These are phyloP conservation scores for Zygoascus bituminiphila DNA, from an alignment of 805 yeast species.

Conservation along the genomic window DNA sequence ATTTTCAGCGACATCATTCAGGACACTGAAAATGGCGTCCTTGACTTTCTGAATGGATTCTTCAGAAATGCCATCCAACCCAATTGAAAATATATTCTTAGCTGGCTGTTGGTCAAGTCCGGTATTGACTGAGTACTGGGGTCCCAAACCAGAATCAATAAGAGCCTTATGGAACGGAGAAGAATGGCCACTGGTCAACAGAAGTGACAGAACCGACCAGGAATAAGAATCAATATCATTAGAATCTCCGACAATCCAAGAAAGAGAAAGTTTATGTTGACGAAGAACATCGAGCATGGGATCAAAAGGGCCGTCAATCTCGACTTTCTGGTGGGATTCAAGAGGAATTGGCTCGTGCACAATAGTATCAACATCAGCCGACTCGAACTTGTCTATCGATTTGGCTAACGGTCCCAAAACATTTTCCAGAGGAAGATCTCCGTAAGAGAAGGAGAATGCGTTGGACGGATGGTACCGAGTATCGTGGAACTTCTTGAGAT, in stretches of 20 bases:
- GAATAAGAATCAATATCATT: conserved; percentile 59
- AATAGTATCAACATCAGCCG: conserved; percentile 15
- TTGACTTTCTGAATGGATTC: conserved; percentile 42
- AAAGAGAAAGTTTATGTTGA: conserved; percentile 73
- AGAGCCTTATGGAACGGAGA: conserved; percentile 82
- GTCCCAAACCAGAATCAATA: conserved; percentile 76
- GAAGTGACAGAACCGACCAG: conserved; percentile 57
- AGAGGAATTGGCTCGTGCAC: conserved; percentile 40
- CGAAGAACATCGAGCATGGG: conserved; percentile 56
- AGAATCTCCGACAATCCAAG: conserved; percentile 83
- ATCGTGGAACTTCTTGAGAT: conserved; percentile 67
- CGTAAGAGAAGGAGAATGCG: conserved; percentile 80
- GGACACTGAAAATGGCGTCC: conserved; percentile 37
- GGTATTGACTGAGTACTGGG: conserved; percentile 78
- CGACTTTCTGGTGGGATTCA: conserved; percentile 29
- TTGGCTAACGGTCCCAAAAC: conserved; percentile 52
- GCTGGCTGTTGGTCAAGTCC: conserved; percentile 82
- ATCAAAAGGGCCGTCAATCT: conserved; percentile 69
- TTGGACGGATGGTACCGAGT: conserved; percentile 84
- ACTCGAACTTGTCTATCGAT: conserved; percentile 32
- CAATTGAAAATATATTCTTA: conserved; percentile 69
- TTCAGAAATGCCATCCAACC: conserved; percentile 63
- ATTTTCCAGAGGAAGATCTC: conserved; percentile 55
- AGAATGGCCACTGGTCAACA: conserved; percentile 84
- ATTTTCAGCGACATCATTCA: conserved; percentile 35